phyloP scores from a whole-genome alignment of 2,329 filamentous ascomycete species.

The Cytospora chrysosperma region DNA sequence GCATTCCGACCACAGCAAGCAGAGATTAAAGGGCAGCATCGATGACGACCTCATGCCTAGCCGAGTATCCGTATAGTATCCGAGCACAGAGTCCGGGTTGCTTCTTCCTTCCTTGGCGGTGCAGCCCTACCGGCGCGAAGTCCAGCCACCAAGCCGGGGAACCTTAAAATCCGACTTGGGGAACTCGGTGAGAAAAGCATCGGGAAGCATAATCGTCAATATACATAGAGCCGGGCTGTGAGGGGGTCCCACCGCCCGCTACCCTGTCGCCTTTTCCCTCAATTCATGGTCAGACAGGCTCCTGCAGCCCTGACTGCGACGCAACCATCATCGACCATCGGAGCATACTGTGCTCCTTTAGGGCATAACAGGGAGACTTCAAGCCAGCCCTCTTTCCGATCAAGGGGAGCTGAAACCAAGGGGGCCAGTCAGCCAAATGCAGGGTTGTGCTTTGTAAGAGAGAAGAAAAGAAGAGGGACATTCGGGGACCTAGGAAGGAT shows the following conservation, averaged over 20 bases:
- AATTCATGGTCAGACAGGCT: too few species aligned
- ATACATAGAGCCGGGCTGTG: background rate
- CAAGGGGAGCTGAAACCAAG: background rate
- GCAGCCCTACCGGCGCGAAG: background rate
- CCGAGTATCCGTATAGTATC: background rate
- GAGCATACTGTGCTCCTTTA: background rate
- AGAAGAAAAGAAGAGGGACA: background rate
- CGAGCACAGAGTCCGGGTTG: background rate
- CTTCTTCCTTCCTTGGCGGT: background rate
- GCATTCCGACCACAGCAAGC: background rate
- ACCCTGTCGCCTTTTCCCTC: too few species aligned
- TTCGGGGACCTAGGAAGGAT: background rate
- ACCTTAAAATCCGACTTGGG: background rate
- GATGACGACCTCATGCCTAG: background rate
- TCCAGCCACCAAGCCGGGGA: background rate
- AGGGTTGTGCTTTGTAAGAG: too few species aligned
- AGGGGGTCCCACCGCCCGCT: too few species aligned
- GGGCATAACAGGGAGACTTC: background rate
- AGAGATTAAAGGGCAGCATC: background rate
- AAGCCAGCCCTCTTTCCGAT: background rate
- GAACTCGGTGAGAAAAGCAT: background rate
- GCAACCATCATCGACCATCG: background rate
- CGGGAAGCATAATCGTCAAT: background rate
- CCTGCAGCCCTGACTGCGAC: too few species aligned
- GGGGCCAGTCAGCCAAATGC: too few species aligned